Evolutionary conservation across 345 rosid genomes (phyloP).

Genomic region (Bretschneidera sinensis): DNA sequence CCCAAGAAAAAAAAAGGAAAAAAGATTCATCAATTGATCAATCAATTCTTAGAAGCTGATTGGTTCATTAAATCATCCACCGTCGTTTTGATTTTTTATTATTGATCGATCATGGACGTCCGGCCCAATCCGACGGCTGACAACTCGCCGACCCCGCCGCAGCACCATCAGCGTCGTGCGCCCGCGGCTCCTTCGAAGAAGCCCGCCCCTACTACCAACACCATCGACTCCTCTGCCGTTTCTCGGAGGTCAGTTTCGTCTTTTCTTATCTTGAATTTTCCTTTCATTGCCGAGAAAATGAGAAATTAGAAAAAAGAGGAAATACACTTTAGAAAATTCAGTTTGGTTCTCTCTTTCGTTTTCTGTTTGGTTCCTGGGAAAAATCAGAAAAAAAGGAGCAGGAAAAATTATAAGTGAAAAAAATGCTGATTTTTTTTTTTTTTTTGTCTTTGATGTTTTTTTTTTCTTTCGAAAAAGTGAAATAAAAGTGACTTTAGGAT

Average conservation of each 20-base stretch:
- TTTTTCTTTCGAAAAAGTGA: not conserved
- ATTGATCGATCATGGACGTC: conserved; percentile 38
- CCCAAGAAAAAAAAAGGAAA: too few species aligned
- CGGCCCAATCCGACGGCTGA: conserved; percentile 42
- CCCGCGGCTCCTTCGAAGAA: conserved; percentile 39
- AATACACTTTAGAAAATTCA: not conserved
- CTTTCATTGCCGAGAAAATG: not conserved
- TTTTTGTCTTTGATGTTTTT: too few species aligned
- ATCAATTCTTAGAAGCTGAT: too few species aligned
- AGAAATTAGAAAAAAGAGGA: too few species aligned
- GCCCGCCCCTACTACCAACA: conserved; percentile 26
- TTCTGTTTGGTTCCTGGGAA: conserved; percentile 7
- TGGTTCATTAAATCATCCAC: too few species aligned
- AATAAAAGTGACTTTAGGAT: not conserved
- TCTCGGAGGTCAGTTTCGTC: conserved; percentile 36
- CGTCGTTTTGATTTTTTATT: too few species aligned
- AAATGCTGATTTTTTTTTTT: not conserved
- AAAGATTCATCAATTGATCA: too few species aligned
- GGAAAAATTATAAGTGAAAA: not conserved
- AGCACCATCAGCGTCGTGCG: conserved; percentile 25
- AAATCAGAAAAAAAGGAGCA: not conserved
- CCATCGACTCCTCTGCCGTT: conserved; percentile 46
- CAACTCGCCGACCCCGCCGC: conserved; percentile 29
- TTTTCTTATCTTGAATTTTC: not conserved
- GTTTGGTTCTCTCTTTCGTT: too few species aligned